Conservation (phyloP, 164 flowering plant species). For the Sextonia rubra region DNA sequence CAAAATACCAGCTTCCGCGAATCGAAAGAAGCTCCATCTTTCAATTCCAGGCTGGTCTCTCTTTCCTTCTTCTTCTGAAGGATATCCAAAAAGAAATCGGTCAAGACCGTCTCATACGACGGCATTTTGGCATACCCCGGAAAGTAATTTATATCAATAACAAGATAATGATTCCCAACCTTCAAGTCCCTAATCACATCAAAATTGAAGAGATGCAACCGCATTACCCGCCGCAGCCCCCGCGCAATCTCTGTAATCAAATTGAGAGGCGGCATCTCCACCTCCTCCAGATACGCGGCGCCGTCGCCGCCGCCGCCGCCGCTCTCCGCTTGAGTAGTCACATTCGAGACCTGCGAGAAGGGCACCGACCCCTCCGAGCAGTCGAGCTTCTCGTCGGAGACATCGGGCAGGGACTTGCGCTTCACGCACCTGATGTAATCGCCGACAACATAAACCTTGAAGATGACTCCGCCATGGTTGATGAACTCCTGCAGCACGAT, state of each 20-base stretch:
- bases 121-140: conserved; percentile 93
- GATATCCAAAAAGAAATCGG: conserved; percentile 60
- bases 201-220: conserved; percentile 65
- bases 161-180: conserved; percentile 55
- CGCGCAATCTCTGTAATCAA: conserved; percentile 51
- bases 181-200: conserved; percentile 74
- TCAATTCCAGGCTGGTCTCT: background rate
- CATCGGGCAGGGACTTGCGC: conserved; percentile 73
- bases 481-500: conserved; percentile 80
- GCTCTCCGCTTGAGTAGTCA: conserved; percentile 34
- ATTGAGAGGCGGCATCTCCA: conserved; percentile 60
- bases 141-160: conserved; percentile 79
- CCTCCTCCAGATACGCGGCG: conserved; percentile 43
- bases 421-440: conserved; percentile 66
- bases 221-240: conserved; percentile 44
- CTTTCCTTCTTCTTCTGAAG: conserved; percentile 17
- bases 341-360: conserved; percentile 76
- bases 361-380: conserved; percentile 42
- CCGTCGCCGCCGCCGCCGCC: conserved; percentile 23
- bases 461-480: conserved; percentile 85
- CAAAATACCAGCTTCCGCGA: background rate
- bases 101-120: conserved; percentile 58
- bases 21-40: background rate
- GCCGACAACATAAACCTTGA: conserved; percentile 83
- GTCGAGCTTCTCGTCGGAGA: conserved; percentile 53